Conservation (phyloP, 2,329 filamentous ascomycete species). For the Decorospora gaudefroyi region DNA sequence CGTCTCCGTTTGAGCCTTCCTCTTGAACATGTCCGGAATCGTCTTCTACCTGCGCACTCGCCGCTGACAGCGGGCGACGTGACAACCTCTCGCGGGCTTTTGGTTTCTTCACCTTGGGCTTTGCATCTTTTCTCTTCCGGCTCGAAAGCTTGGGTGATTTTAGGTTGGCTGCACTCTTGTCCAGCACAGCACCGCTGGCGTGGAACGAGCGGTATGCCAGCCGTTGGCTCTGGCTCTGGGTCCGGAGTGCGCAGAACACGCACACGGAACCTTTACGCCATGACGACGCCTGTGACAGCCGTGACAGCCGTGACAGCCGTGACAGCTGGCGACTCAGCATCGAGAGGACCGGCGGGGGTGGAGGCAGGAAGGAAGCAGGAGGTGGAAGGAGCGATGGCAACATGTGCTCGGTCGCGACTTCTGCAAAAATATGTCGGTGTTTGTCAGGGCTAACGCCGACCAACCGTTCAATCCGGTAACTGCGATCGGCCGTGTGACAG, state of each 20-base stretch:
- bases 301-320: too few species aligned
- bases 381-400: slow-evolving; percentile 10
- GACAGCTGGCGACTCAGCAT: slow-evolving; percentile 38
- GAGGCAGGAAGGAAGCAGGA: slow-evolving; percentile 1
- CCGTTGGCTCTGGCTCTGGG: slow-evolving; percentile 12
- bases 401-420: slow-evolving; percentile 5
- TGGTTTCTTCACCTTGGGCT: background rate
- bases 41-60: background rate
- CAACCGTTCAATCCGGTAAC: background rate
- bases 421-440: slow-evolving; percentile 19
- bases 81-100: too few species aligned
- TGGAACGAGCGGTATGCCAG: slow-evolving; percentile 22
- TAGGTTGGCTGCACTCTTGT: too few species aligned
- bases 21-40: background rate
- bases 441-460: slow-evolving; percentile 13
- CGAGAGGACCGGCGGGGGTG: slow-evolving; percentile 4
- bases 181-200: slow-evolving; percentile 16
- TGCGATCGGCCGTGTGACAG: slow-evolving; percentile 10
- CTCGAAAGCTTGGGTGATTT: background rate
- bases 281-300: slow-evolving; percentile 26
- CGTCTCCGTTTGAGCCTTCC: background rate
- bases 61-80: too few species aligned
- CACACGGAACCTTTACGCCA: slow-evolving; percentile 24
- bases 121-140: background rate
- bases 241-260: slow-evolving; percentile 26